These are phyloP conservation scores for Kandelia obovata DNA, from an alignment of 345 rosid genomes.

Conservation along the genomic window DNA sequence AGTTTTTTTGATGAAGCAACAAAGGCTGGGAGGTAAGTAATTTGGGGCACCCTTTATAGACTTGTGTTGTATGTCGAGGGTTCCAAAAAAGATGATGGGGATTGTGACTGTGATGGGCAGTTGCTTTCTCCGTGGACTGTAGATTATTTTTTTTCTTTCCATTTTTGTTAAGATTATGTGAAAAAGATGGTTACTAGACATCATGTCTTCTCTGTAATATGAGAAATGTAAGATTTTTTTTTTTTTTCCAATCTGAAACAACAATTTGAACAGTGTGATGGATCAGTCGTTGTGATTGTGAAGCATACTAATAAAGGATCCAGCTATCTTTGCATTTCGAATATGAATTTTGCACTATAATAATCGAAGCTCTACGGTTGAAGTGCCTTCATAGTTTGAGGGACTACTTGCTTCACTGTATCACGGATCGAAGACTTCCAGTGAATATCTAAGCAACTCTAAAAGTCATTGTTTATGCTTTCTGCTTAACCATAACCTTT, in stretches of 20 bases:
- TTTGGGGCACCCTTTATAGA: no score
- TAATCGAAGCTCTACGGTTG: not conserved
- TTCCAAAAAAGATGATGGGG: not conserved
- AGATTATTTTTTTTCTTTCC: not conserved
- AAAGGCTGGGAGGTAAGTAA: no score
- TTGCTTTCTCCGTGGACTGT: not conserved
- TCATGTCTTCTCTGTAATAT: conserved; percentile 6
- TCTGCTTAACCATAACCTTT: no score
- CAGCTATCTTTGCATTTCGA: no score
- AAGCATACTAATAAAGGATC: no score
- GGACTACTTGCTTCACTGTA: not conserved
- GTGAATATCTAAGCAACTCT: no score
- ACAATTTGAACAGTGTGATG: conserved; percentile 12
- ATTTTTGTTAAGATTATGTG: conserved; percentile 3
- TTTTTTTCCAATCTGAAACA: not conserved
- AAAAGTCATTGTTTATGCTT: no score
- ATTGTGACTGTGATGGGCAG: not conserved
- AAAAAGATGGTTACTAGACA: not conserved
- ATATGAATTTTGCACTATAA: not conserved
- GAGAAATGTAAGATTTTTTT: not conserved
- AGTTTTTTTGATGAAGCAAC: not conserved
- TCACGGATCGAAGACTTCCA: no score
- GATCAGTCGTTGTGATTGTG: not conserved
- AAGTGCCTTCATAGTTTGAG: not conserved
- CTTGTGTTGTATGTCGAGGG: no score